A percentile compares a stretch with the other conserved stretches of the same genome.
phyloP scores from a whole-genome alignment of 2,329 filamentous ascomycete genomes.

The Ceratocystis ficicola region DNA sequence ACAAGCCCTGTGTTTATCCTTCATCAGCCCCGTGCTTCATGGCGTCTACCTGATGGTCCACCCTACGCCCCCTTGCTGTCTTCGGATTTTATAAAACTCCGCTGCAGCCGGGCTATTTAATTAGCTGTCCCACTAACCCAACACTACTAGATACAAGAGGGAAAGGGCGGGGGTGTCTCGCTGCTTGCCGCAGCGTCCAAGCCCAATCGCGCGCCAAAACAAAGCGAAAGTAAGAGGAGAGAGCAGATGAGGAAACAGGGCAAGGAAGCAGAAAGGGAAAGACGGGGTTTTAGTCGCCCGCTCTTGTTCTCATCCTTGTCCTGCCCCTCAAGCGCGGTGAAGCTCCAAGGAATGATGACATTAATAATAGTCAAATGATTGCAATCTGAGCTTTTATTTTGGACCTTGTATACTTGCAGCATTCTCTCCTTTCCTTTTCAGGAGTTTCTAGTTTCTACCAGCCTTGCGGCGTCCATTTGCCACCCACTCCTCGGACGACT shows the following conservation, averaged over 20 bases:
- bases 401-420: background rate
- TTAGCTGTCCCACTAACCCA: background rate
- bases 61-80: background rate
- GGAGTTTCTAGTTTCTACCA: background rate
- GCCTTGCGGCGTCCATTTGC: background rate
- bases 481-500: too few relatives aligned
- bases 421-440: background rate
- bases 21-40: background rate
- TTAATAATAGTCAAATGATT: background rate
- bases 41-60: background rate
- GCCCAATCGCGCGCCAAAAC: slow-evolving; percentile 6
- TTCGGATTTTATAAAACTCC: background rate
- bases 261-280: background rate
- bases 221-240: background rate
- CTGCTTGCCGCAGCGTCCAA: background rate
- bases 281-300: background rate
- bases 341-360: background rate
- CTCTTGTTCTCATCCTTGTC: background rate
- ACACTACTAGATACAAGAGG: background rate
- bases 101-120: background rate
- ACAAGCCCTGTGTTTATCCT: background rate
- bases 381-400: background rate
- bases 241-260: background rate
- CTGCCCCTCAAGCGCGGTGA: background rate
- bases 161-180: background rate